These are phyloP conservation scores for Fusarium nurragi DNA, from an alignment of 2,329 filamentous ascomycete genomes.

Conservation along the genomic window DNA sequence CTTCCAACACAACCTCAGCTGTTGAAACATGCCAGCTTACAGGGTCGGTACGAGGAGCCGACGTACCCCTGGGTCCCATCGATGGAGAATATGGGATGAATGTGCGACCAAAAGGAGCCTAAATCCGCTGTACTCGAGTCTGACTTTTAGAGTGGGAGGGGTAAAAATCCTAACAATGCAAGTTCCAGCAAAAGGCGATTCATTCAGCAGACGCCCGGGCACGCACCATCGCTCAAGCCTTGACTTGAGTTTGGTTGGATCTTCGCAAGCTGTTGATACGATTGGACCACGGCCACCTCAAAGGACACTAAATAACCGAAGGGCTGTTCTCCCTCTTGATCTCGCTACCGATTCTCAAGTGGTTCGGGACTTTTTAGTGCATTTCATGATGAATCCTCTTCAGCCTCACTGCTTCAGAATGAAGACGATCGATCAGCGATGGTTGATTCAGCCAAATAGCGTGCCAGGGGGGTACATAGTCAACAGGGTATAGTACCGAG, in stretches of 20 bases:
- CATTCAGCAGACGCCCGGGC: conserved; percentile 1
- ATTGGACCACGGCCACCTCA: conserved; percentile 21
- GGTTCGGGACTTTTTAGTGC: not conserved
- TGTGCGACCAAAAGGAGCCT: not conserved
- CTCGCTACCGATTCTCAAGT: conserved; percentile 11
- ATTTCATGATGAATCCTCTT: not conserved
- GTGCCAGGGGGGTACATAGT: not conserved
- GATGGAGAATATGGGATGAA: not conserved
- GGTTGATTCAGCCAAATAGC: not conserved
- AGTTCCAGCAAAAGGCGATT: conserved; percentile 23
- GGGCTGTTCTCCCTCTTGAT: conserved; percentile 10
- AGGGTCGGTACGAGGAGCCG: conserved; percentile 40
- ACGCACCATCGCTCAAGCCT: conserved; percentile 28
- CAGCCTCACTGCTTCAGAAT: conserved; percentile 24
- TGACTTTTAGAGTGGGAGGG: conserved; percentile 1
- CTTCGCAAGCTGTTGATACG: conserved; percentile 15
- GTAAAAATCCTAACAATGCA: conserved; percentile 7
- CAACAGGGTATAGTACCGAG: not conserved
- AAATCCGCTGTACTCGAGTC: not conserved
- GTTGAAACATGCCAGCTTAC: conserved; percentile 19
- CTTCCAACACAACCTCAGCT: not conserved
- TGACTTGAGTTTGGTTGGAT: conserved; percentile 15
- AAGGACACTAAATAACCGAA: conserved; percentile 15
- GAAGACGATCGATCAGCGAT: conserved; percentile 9
- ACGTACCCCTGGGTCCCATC: conserved; percentile 19